Percentiles rank a stretch among this genome's conserved stretches.
phyloP scores from a whole-genome alignment of 495 filamentous ascomycete species.

The Hypoxylon cercidicola region DNA sequence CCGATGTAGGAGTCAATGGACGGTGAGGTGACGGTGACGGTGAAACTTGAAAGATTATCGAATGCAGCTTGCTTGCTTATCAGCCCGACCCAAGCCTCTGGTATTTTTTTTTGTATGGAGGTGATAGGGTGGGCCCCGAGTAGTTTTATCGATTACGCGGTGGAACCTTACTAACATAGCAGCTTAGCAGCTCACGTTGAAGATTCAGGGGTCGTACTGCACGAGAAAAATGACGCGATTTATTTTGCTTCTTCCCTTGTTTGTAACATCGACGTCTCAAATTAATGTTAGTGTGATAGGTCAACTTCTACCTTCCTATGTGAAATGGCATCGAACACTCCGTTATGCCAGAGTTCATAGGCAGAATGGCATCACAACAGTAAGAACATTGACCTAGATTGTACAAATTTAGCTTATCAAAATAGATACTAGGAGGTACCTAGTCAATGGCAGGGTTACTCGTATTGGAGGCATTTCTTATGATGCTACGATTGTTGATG shows the following conservation, averaged over 20 bases:
- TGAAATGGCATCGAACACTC: too few relatives aligned
- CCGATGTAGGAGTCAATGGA: conserved; percentile 34
- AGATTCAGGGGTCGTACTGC: conserved; percentile 11
- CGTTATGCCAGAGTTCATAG: too few relatives aligned
- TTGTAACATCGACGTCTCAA: too few relatives aligned
- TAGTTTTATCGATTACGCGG: conserved; percentile 13
- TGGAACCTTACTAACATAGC: neutral
- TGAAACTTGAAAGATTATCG: conserved; percentile 3
- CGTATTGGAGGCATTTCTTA: too few relatives aligned
- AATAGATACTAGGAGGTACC: too few relatives aligned
- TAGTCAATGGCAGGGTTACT: too few relatives aligned
- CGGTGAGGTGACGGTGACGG: conserved; percentile 5
- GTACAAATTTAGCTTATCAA: too few relatives aligned
- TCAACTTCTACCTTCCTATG: too few relatives aligned
- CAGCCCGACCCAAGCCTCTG: conserved; percentile 6
- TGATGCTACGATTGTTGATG: too few relatives aligned
- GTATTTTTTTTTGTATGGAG: neutral
- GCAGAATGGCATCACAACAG: too few relatives aligned
- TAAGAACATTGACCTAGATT: too few relatives aligned
- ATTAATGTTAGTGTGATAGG: too few relatives aligned
- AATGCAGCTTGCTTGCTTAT: conserved; percentile 24
- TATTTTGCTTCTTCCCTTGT: neutral
- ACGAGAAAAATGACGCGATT: conserved; percentile 17
- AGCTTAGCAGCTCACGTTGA: neutral
- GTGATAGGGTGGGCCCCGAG: conserved; percentile 9